Evolutionary conservation across 257 asterid genomes (phyloP).

Genomic region (Ballota nigra): DNA sequence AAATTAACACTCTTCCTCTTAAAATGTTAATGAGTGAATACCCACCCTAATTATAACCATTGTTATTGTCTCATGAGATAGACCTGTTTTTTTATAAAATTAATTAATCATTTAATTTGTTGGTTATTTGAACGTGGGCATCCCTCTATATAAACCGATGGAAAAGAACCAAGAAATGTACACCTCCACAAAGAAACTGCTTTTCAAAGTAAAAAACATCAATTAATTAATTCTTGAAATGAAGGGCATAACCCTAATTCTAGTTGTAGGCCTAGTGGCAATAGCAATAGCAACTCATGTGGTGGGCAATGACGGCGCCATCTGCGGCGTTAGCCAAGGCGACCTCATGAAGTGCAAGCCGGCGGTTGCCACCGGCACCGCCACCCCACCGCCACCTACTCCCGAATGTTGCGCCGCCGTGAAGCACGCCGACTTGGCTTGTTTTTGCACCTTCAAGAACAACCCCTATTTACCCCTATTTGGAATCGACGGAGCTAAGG

Average conservation of each 20-base stretch:
- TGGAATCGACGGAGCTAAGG: constrained; percentile 30
- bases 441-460: constrained; percentile 36
- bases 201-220: too few relatives aligned
- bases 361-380: constrained; percentile 28
- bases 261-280: constrained; percentile 17
- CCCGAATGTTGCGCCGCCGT: constrained; percentile 28
- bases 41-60: too few relatives aligned
- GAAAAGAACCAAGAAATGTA: too few relatives aligned
- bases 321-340: constrained; percentile 28
- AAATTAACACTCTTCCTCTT: too few relatives aligned
- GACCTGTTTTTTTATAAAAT: too few relatives aligned
- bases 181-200: not conserved
- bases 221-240: not conserved
- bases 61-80: too few relatives aligned
- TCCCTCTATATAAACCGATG: too few relatives aligned
- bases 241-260: constrained; percentile 6
- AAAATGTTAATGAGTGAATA: too few relatives aligned
- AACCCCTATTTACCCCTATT: constrained; percentile 11
- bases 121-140: too few relatives aligned
- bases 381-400: constrained; percentile 26
- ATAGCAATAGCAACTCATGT: not conserved
- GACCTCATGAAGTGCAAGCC: constrained; percentile 35
- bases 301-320: constrained; percentile 7
- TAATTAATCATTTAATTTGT: too few relatives aligned
- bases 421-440: constrained; percentile 26